Evolutionary conservation across 805 yeast species (phyloP).

Genomic region (Barnettozyma californica): DNA sequence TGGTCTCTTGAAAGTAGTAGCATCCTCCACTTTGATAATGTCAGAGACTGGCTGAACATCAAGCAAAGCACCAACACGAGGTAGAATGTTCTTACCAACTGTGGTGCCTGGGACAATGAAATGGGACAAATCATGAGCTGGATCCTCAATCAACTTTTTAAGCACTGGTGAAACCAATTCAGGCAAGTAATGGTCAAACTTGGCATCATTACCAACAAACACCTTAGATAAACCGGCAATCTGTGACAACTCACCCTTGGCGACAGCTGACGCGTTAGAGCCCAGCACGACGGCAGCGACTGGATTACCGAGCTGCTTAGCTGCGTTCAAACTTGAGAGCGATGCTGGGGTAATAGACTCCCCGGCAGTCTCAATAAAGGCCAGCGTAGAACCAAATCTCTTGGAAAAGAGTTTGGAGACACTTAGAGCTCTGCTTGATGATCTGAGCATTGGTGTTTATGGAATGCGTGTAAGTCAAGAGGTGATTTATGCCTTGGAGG

Average conservation of each 20-base stretch:
- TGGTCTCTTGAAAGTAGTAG: conserved; percentile 81
- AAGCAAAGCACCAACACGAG: conserved; percentile 79
- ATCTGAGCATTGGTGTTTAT: background rate
- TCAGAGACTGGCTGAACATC: conserved; percentile 89
- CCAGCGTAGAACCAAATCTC: conserved; percentile 65
- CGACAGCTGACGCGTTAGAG: conserved; percentile 43
- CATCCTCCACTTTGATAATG: conserved; percentile 58
- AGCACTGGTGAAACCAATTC: conserved; percentile 75
- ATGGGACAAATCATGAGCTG: conserved; percentile 48
- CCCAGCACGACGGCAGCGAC: conserved; percentile 79
- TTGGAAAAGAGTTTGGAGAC: conserved; percentile 5
- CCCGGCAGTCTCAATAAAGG: conserved; percentile 60
- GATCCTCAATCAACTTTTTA: conserved; percentile 31
- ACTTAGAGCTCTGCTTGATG: background rate
- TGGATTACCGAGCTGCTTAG: conserved; percentile 68
- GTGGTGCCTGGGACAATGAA: conserved; percentile 81
- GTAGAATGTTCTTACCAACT: conserved; percentile 80
- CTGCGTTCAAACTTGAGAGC: conserved; percentile 72
- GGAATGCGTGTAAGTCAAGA: background rate
- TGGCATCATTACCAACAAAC: conserved; percentile 49
- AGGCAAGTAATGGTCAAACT: conserved; percentile 68
- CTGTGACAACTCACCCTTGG: conserved; percentile 43
- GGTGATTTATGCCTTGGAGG: background rate
- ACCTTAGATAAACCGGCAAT: conserved; percentile 39
- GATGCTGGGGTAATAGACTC: conserved; percentile 60